A percentile compares a stretch with the other conserved stretches of the same genome.
phyloP scores from a whole-genome alignment of 371 early-diverging fungal species.

The Mucor irregularis region DNA sequence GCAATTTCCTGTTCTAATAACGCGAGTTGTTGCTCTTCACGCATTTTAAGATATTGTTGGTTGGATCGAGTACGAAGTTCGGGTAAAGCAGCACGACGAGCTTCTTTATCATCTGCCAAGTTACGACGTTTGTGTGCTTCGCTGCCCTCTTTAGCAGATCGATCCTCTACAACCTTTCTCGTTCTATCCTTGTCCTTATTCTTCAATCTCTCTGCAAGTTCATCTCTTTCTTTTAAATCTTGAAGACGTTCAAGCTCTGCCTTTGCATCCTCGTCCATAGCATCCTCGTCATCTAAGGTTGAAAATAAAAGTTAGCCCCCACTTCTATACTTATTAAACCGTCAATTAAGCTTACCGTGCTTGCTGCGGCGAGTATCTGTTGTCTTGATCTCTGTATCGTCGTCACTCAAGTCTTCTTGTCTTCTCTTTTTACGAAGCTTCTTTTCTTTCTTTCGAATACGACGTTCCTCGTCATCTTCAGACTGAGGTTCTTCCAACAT shows the following conservation, averaged over 20 bases:
- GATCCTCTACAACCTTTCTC: constrained; percentile 80
- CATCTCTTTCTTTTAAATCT: constrained; percentile 86
- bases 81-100: constrained; percentile 62
- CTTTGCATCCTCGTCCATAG: constrained; percentile 40
- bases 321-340: not conserved
- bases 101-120: constrained; percentile 82
- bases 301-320: not conserved
- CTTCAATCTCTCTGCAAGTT: constrained; percentile 80
- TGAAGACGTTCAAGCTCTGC: constrained; percentile 55
- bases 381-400: constrained; percentile 51
- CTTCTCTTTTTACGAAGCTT: constrained; percentile 57
- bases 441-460: constrained; percentile 46
- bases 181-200: constrained; percentile 84
- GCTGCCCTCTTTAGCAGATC: constrained; percentile 72
- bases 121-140: constrained; percentile 73
- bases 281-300: constrained; percentile 18
- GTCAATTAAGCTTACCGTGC: constrained; percentile 29
- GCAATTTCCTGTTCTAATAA: constrained; percentile 75
- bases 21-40: constrained; percentile 83
- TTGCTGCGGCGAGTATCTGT: constrained; percentile 31
- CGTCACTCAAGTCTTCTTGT: constrained; percentile 55
- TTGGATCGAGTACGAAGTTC: constrained; percentile 83
- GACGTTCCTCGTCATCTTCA: constrained; percentile 28
- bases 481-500: constrained; percentile 56
- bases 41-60: constrained; percentile 86